Base-by-base conservation (phyloP, 371 early-diverging fungal genomes). In the Rhizopus microsporus region DNA sequence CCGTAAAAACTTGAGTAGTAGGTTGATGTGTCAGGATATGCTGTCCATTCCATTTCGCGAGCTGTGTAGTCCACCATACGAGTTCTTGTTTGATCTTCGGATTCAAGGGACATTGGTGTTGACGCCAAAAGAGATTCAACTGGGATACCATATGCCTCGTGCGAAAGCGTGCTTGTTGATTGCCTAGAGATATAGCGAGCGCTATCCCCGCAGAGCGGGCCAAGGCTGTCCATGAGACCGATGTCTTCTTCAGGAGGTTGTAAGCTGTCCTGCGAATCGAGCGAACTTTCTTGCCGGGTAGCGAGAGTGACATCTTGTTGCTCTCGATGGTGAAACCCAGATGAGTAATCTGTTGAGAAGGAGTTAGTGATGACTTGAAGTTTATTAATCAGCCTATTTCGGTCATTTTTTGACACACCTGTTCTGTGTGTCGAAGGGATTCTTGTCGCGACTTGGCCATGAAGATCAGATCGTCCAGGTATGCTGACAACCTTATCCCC, bases 261-360 rank as follows among this genome's bases (percentile, higher is more conserved):
- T 43, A 40, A 29, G 58, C 51, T 0, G 33, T 29, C 10, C 56
- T 38, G 6, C 60, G 60, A 1, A 70, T 10, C 10, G 69, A 64
- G 9, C 70, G 8, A 5, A 68, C 7, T 48, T 69, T 67, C 33
- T 54, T 44, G 15, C 56, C 50, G 0, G 70, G 74, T 2, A 74
- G 55, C 0, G 55, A 33, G 3, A 66, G 50, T 0, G 61, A 59
- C 63, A 70, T 34, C 12, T 9, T 51, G 8, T 62, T 66, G 55
- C n/a, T n/a, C n/a, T 64, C 51, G 58, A 74, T 66, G 7, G n/a
- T n/a, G n/a, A n/a, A n/a, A n/a, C 74, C 70, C 0, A 74, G 56
- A 35, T 70, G 68, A 23, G 65, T 63, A 12, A 74, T 13, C 5
- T 35, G 34, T 44, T 74, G 68, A 3, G 65, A 47, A 13, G 74